Evolutionary conservation across 139 green algal genomes (phyloP).

Genomic region (Asterochloris sp.): DNA sequence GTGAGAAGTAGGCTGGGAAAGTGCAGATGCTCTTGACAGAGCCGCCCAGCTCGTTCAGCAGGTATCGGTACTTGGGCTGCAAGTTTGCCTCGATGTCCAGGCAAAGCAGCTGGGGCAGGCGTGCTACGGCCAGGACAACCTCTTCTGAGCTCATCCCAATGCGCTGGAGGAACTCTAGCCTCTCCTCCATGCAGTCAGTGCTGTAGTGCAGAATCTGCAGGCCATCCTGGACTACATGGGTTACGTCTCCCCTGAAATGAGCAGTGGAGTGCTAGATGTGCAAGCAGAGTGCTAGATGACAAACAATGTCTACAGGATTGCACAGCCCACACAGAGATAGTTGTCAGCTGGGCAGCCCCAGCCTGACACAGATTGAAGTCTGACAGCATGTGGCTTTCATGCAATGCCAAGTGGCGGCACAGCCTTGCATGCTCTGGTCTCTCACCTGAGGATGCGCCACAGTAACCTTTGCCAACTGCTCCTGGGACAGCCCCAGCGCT

Average conservation of each 20-base stretch:
- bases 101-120: conserved; percentile 60
- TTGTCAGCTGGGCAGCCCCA: too few species aligned
- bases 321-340: too few species aligned
- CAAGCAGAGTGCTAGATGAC: too few species aligned
- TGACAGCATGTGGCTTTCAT: background rate
- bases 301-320: too few species aligned
- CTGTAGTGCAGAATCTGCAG: conserved; percentile 71
- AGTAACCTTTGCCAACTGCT: conserved; percentile 41
- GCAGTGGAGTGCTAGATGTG: too few species aligned
- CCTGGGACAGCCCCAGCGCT: conserved; percentile 24
- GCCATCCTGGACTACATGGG: background rate
- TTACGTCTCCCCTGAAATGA: too few species aligned
- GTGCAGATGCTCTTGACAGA: conserved; percentile 37
- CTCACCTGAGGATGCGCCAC: conserved; percentile 27
- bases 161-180: conserved; percentile 61
- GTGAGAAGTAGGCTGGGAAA: conserved; percentile 71
- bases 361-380: too few species aligned
- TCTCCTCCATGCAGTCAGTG: conserved; percentile 27
- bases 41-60: conserved; percentile 52
- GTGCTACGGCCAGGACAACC: conserved; percentile 32
- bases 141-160: conserved; percentile 54
- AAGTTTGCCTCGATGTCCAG: conserved; percentile 53
- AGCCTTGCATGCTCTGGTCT: too few species aligned
- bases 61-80: conserved; percentile 69
- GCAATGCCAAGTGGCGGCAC: background rate